phyloP scores from a whole-genome alignment of 306 rosid genomes.

The Sophora flavescens region DNA sequence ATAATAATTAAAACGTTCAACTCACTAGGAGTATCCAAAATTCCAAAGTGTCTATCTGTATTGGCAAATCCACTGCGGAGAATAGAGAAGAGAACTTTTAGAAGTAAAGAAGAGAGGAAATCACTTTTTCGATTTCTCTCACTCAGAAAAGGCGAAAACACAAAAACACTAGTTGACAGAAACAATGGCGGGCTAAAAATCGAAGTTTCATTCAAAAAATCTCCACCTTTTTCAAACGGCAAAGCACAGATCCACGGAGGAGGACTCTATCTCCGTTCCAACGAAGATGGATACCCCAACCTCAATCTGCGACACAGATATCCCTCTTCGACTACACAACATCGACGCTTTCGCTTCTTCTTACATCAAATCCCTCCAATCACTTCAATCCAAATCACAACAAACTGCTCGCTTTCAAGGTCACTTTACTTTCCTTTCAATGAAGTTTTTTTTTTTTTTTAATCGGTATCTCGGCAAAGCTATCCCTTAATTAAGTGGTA shows the following conservation, averaged over 20 bases:
- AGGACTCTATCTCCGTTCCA: slow-evolving; percentile 20
- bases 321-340: slow-evolving; percentile 46
- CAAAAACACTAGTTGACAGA: not conserved
- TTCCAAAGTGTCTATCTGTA: no score
- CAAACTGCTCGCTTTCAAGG: slow-evolving; percentile 59
- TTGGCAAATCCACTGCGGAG: no score
- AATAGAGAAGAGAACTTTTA: no score
- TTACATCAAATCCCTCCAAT: slow-evolving; percentile 47
- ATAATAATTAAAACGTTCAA: no score
- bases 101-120: slow-evolving; percentile 36
- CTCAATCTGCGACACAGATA: slow-evolving; percentile 55
- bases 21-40: no score
- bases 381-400: slow-evolving; percentile 45
- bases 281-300: slow-evolving; percentile 52
- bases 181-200: slow-evolving; percentile 47
- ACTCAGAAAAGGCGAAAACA: no score
- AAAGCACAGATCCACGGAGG: slow-evolving; percentile 34
- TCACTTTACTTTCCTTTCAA: not conserved
- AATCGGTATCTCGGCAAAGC: no score
- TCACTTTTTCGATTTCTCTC: no score
- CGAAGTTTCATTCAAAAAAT: slow-evolving; percentile 26
- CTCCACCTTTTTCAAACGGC: not conserved
- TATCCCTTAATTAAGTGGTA: no score
- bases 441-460: no score
- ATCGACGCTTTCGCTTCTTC: slow-evolving; percentile 51